These are phyloP conservation scores for Macrophomina tecta DNA, from an alignment of 2,329 filamentous ascomycete species.

Conservation along the genomic window DNA sequence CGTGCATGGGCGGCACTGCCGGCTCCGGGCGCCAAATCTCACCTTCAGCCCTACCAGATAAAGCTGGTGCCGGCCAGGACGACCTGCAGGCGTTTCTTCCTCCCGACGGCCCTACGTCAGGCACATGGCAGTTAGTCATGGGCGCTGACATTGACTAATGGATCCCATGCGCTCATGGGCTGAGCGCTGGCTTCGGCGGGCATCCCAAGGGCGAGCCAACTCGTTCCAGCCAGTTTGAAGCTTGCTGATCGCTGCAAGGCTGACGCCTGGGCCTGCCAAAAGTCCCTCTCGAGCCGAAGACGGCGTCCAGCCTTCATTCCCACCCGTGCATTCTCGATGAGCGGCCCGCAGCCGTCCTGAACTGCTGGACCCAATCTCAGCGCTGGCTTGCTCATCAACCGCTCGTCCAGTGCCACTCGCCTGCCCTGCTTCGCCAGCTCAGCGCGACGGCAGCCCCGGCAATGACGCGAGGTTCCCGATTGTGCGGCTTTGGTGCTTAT, in stretches of 20 bases:
- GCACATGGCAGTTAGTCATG: constrained; percentile 27
- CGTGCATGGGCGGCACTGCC: constrained; percentile 16
- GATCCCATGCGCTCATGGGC: constrained; percentile 19
- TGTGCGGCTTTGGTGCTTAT: constrained; percentile 28
- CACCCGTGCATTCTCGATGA: constrained; percentile 27
- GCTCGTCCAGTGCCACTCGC: constrained; percentile 20
- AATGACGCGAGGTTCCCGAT: constrained; percentile 25
- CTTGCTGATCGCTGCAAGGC: constrained; percentile 28
- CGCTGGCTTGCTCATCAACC: constrained; percentile 7
- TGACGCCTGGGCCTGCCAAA: constrained; percentile 9
- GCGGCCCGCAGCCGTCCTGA: constrained; percentile 28
- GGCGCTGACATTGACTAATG: constrained; percentile 23
- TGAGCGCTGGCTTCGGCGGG: constrained; percentile 4
- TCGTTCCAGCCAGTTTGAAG: constrained; percentile 7
- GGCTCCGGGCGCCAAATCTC: constrained; percentile 26
- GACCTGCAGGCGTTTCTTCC: constrained; percentile 23
- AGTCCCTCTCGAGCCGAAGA: constrained; percentile 17
- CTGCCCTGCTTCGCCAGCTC: constrained; percentile 24
- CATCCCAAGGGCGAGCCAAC: constrained; percentile 1
- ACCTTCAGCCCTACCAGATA: constrained; percentile 29
- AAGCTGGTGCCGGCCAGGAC: constrained; percentile 13
- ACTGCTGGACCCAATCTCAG: constrained; percentile 21
- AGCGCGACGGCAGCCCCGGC: constrained; percentile 17
- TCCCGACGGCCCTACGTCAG: constrained; percentile 26
- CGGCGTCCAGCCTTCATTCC: constrained; percentile 20